These are phyloP conservation scores for Myochromella boudieri DNA, from an alignment of 768 basidiomycete species.

Conservation along the genomic window DNA sequence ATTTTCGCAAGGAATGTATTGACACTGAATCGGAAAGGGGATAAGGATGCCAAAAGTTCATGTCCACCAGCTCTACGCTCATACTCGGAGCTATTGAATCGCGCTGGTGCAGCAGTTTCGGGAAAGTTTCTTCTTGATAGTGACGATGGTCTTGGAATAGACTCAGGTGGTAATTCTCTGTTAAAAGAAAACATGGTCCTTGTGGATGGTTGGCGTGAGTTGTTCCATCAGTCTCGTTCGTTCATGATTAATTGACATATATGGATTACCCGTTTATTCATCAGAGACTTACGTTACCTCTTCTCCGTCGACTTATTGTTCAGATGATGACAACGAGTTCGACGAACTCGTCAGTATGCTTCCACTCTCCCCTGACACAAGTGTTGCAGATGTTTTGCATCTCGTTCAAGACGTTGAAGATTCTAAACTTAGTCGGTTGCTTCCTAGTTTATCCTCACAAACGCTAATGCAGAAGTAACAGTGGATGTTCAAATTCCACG, in stretches of 20 bases:
- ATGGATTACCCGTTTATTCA: not conserved
- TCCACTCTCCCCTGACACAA: slow-evolving; percentile 48
- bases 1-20: slow-evolving; percentile 28
- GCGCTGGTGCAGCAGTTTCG: slow-evolving; percentile 5
- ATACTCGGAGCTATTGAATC: slow-evolving; percentile 41
- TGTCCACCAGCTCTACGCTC: slow-evolving; percentile 12
- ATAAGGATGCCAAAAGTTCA: not conserved
- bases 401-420: slow-evolving; percentile 35
- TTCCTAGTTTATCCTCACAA: not conserved
- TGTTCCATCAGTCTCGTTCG: not conserved
- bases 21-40: not conserved
- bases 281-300: slow-evolving; percentile 39
- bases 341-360: slow-evolving; percentile 49
- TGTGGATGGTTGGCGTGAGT: slow-evolving; percentile 67
- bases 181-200: slow-evolving; percentile 53
- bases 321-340: slow-evolving; percentile 44
- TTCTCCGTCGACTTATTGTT: slow-evolving; percentile 41
- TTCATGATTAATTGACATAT: not conserved
- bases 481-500: slow-evolving; percentile 58
- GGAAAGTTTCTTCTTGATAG: slow-evolving; percentile 24
- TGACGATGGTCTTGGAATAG: too few species aligned
- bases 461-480: slow-evolving; percentile 18
- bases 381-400: slow-evolving; percentile 29
- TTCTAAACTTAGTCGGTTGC: slow-evolving; percentile 48
- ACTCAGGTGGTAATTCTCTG: slow-evolving; percentile 23